Conservation (phyloP, 345 rosid genomes). For the Litchi chinensis region DNA sequence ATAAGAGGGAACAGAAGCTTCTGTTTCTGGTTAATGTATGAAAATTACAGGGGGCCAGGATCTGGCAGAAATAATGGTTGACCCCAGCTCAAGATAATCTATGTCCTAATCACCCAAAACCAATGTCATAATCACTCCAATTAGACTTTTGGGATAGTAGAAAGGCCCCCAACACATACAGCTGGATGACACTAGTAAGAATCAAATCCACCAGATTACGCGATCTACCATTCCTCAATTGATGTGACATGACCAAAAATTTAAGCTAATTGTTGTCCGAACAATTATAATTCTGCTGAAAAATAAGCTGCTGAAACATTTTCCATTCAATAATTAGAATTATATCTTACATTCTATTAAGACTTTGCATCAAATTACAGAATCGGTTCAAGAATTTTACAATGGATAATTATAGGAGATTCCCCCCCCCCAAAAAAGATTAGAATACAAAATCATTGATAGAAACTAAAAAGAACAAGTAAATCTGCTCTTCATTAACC, state of each 20-base stretch:
- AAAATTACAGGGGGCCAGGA: conserved; percentile 33
- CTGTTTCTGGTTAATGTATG: conserved; percentile 34
- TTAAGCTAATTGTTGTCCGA: conserved; percentile 7
- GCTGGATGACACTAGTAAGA: conserved; percentile 73
- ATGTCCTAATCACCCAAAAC: conserved; percentile 50
- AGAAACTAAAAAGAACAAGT: conserved; percentile 6
- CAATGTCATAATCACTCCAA: conserved; percentile 55
- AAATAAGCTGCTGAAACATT: background rate
- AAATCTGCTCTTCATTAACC: conserved; percentile 26
- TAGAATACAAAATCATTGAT: conserved; percentile 24
- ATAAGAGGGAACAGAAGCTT: conserved; percentile 36
- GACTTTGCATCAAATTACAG: conserved; percentile 38
- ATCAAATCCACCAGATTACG: conserved; percentile 53
- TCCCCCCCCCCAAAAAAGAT: background rate
- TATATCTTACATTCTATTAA: conserved; percentile 40
- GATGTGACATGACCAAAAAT: conserved; percentile 31
- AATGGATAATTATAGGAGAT: conserved; percentile 25
- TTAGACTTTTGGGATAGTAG: conserved; percentile 35
- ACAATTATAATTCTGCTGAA: background rate
- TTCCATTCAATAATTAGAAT: conserved; percentile 32
- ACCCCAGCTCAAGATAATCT: conserved; percentile 37
- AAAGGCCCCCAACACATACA: conserved; percentile 47
- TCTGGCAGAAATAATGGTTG: conserved; percentile 42
- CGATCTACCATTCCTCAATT: conserved; percentile 36
- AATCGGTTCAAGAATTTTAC: conserved; percentile 31